These are phyloP conservation scores for Pseudogymnoascus sp. DNA, from an alignment of 2,329 filamentous ascomycete genomes.

Conservation along the genomic window DNA sequence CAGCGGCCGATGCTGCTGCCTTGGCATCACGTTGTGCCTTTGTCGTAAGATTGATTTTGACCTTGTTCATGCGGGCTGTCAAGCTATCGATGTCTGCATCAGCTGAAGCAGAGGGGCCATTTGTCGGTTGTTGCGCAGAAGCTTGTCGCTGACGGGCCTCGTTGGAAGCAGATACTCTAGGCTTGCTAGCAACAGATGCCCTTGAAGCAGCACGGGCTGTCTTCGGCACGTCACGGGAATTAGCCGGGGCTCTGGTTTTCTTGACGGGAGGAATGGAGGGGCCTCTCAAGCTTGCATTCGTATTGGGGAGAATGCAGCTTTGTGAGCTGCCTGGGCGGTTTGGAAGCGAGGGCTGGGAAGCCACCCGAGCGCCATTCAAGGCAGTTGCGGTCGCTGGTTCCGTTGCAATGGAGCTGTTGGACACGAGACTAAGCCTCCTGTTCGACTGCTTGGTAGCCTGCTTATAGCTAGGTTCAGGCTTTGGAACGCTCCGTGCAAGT, in stretches of 20 bases:
- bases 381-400: constrained; percentile 16
- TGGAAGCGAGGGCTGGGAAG: background rate
- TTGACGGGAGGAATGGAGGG: constrained; percentile 39
- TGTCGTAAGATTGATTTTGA: constrained; percentile 54
- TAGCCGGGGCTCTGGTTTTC: constrained; percentile 48
- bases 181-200: constrained; percentile 2
- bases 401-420: constrained; percentile 30
- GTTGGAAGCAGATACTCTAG: background rate
- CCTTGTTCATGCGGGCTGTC: constrained; percentile 53
- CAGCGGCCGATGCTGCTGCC: constrained; percentile 27
- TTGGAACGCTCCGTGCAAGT: constrained; percentile 22
- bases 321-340: constrained; percentile 36
- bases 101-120: background rate
- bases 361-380: constrained; percentile 16
- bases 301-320: constrained; percentile 34
- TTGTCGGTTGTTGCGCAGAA: background rate
- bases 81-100: constrained; percentile 44
- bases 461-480: constrained; percentile 23
- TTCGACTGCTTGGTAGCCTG: constrained; percentile 24
- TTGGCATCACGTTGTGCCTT: constrained; percentile 51
- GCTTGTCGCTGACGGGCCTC: constrained; percentile 1
- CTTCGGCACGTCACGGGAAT: constrained; percentile 35
- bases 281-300: constrained; percentile 36
- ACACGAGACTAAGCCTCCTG: constrained; percentile 39
- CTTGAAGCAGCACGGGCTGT: constrained; percentile 15